A percentile compares a stretch with the other conserved stretches of the same genome.
Evolutionary conservation across 2,329 filamentous ascomycete genomes (phyloP).

Genomic region (Chrysosphaeria jannelii): DNA sequence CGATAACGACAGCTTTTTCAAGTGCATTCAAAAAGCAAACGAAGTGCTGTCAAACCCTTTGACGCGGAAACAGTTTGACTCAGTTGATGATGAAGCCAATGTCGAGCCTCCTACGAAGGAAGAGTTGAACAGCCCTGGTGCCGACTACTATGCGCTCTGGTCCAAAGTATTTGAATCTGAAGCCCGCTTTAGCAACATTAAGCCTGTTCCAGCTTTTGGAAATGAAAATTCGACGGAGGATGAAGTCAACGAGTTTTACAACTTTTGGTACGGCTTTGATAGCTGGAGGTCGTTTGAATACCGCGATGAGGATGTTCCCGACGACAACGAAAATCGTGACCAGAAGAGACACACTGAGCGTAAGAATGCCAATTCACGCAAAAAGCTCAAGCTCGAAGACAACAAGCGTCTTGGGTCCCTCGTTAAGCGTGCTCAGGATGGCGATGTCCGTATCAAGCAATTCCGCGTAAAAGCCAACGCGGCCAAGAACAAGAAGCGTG

Average conservation of each 20-base stretch:
- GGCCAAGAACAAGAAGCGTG: slow-evolving; percentile 81
- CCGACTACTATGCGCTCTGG: slow-evolving; percentile 93
- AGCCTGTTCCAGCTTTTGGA: slow-evolving; percentile 69
- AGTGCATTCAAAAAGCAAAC: slow-evolving; percentile 96
- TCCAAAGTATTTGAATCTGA: slow-evolving; percentile 69
- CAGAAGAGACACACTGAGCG: slow-evolving; percentile 96
- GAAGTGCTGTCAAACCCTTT: slow-evolving; percentile 77
- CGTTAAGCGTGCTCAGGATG: slow-evolving; percentile 57
- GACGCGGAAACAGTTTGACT: slow-evolving; percentile 87
- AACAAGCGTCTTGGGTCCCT: slow-evolving; percentile 67
- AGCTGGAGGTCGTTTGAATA: slow-evolving; percentile 96
- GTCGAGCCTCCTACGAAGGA: slow-evolving; percentile 85
- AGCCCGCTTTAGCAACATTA: slow-evolving; percentile 67
- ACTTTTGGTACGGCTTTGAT: slow-evolving; percentile 99
- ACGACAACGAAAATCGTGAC: slow-evolving; percentile 96
- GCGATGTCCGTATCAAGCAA: slow-evolving; percentile 87
- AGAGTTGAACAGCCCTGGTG: slow-evolving; percentile 31
- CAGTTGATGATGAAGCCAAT: slow-evolving; percentile 78
- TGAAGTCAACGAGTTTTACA: slow-evolving; percentile 87
- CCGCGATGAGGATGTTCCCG: slow-evolving; percentile 91
- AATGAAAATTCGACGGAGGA: slow-evolving; percentile 61
- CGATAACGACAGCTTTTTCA: slow-evolving; percentile 98
- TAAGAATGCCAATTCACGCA: slow-evolving; percentile 91
- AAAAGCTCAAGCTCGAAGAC: slow-evolving; percentile 99
- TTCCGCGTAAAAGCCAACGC: slow-evolving; percentile 83